Evolutionary conservation across 441 rosid genomes (phyloP), one percentile per base, ranked within the genome.

Genomic region (Flueggea neowawraea): DNA sequence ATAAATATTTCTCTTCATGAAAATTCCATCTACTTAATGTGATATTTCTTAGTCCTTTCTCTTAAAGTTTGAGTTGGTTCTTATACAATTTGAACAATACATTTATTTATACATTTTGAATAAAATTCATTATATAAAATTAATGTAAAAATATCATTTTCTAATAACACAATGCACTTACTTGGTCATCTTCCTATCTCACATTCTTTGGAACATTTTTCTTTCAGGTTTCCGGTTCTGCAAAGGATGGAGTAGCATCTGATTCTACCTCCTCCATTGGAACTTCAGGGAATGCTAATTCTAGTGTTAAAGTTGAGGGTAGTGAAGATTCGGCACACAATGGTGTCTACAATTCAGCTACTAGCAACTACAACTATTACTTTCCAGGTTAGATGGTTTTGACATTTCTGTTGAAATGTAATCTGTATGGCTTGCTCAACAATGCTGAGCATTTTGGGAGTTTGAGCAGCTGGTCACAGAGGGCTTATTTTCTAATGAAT

Each of bases 311-410:
- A 62, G 75, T 56, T 60, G 67, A 70, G 68, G 64, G 13, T 15
- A 63, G 57, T 63, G 49, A 48, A 57, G 67, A 63, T 48, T 70
- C 64, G 14, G 69, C 52, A 47, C 81, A 67, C 61, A 79, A 69
- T 55, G 73, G 69, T 63, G 56, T 62, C 55, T 57, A 16, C 52
- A 60, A 58, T 48, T 76, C 75, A 67, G 67, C 78, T 58, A 69
- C 76, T 48, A 73, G 66, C 64, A 72, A 67, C 68, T 68, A 75
- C 73, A 75, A 41, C 60, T 84, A 81, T 68, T 70, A 66, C 61
- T 81, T 75, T 68, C 84, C 84, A 73, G 89, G 89, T 84, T 71
- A 65, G 80, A 60, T 63, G 61, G 17, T 60, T 60, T 22, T 12
- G 58, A 44, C 50, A 33, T 14, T 8, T 57, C 54, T 22, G 41